Evolutionary conservation across 73 alveolate species (phyloP).

Genomic region (Chromera velia): DNA sequence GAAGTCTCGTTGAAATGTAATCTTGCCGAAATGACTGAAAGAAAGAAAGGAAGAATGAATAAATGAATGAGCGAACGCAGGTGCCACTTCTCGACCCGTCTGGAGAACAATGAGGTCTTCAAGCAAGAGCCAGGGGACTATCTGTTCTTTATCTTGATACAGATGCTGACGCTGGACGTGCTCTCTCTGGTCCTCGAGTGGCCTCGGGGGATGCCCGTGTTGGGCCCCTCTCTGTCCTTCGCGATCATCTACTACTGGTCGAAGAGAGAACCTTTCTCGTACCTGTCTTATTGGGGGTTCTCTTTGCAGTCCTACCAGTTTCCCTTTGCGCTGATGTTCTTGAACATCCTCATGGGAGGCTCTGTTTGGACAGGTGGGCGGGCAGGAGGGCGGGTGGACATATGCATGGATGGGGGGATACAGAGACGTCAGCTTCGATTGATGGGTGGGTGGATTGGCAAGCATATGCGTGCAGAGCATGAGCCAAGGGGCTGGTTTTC

Average conservation of each 20-base stretch:
- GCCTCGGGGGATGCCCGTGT: conserved; percentile 23
- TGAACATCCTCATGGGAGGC: conserved; percentile 26
- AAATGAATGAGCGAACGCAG: conserved; percentile 2
- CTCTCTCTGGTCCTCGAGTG: conserved; percentile 20
- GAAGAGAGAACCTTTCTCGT: too few species aligned
- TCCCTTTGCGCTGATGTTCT: conserved; percentile 40
- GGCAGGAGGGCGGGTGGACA: too few species aligned
- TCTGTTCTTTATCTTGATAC: conserved; percentile 24
- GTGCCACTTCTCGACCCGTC: conserved; percentile 15
- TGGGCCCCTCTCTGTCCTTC: conserved; percentile 34
- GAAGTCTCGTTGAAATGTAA: too few species aligned
- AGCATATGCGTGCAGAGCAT: too few species aligned
- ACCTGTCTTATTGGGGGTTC: background rate
- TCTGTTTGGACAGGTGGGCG: background rate
- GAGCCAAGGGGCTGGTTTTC: too few species aligned
- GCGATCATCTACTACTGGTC: conserved; percentile 40
- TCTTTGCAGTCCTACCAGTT: conserved; percentile 25
- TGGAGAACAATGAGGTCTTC: conserved; percentile 36
- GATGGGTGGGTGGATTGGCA: too few species aligned
- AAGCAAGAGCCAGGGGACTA: conserved; percentile 37
- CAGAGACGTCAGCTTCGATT: too few species aligned
- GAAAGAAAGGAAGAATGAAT: too few species aligned
- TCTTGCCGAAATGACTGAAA: too few species aligned
- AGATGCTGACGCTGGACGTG: conserved; percentile 33
- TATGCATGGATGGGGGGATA: too few species aligned